Evolutionary conservation across 1,284 basidiomycete species (phyloP), one percentile per base, ranked within the genome.

Genomic region (Cryptococcus sp.): DNA sequence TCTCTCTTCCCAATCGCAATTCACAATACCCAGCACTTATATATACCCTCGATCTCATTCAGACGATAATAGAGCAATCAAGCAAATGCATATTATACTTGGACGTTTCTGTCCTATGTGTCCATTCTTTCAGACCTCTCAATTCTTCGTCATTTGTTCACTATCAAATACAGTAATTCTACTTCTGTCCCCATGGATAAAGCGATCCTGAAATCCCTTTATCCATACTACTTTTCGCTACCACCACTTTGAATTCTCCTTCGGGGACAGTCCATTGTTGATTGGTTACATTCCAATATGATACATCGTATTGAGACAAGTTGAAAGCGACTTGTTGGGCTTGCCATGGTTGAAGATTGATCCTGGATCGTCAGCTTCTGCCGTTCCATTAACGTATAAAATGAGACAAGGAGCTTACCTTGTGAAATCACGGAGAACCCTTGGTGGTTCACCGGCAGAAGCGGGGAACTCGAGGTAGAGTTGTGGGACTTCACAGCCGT

Each of bases 401-500:
- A 13, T 23, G 34, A 11, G 34, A 11, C 11, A 7, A 11, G 48
- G 60, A 48, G 33, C 63, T 57, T 52, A 56, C 23, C 23, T 23
- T 2, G 55, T 57, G 58, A 74, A 74, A 57, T 74, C 74, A 34
- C 74, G 64, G 33, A 77, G 63, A 0, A 77, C 74, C 36, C 66
- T 67, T 5, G 74, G 73, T 5, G 78, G 77, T 61, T 79, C 76
- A 4, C 72, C 72, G 3, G 72, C 63, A 2, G 46, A 53, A 7
- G 58, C 43, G 7, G 79, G 78, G 72, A 71, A 80, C 4, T 57
- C 50, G 48, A 78, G 66, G 60, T 78, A 78, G 14, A 77, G 58
- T 61, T 78, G 71, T 1, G 68, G 71, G 7, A 76, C 59, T 45
- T 81, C 80, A 56, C 73, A 76, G 2, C 77, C 81, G 4, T 69